phyloP scores from a whole-genome alignment of 768 basidiomycete genomes.

The Pluteus cervinus region DNA sequence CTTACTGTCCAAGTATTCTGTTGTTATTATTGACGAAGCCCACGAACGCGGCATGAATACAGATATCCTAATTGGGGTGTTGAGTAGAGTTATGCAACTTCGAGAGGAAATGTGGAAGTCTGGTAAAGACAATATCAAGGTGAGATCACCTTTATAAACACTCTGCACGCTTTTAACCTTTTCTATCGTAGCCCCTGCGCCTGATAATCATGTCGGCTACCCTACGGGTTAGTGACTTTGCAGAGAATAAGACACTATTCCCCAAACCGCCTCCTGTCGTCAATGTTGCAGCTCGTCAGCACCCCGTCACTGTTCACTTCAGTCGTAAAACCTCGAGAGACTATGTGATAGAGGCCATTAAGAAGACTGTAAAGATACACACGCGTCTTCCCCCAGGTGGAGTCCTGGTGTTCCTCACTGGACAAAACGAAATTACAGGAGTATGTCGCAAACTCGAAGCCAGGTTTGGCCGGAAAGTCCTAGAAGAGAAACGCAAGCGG shows the following conservation, averaged over 20 bases:
- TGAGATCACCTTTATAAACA: conserved; percentile 18
- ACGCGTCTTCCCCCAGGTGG: conserved; percentile 88
- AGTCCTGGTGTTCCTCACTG: conserved; percentile 90
- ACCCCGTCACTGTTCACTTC: conserved; percentile 95
- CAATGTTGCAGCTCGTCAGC: conserved; percentile 83
- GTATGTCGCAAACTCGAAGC: conserved; percentile 79
- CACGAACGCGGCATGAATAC: conserved; percentile 99
- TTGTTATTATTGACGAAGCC: conserved; percentile 95
- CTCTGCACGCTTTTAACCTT: conserved; percentile 6
- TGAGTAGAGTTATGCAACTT: conserved; percentile 89
- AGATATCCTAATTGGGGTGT: conserved; percentile 92
- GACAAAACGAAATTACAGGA: conserved; percentile 89
- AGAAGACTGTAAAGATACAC: conserved; percentile 90
- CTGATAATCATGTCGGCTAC: conserved; percentile 99
- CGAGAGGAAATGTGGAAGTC: conserved; percentile 88
- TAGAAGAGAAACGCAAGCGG: conserved; percentile 43
- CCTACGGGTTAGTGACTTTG: conserved; percentile 88
- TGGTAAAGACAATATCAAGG: conserved; percentile 66
- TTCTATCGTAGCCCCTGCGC: conserved; percentile 61
- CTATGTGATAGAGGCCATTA: conserved; percentile 86
- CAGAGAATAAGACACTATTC: conserved; percentile 80
- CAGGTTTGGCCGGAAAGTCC: conserved; percentile 62
- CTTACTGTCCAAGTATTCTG: conserved; percentile 87
- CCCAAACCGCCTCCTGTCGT: conserved; percentile 83
- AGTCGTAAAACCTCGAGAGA: conserved; percentile 79